Evolutionary conservation across 2,329 filamentous ascomycete genomes (phyloP).

Genomic region (Colletotrichum lentis): DNA sequence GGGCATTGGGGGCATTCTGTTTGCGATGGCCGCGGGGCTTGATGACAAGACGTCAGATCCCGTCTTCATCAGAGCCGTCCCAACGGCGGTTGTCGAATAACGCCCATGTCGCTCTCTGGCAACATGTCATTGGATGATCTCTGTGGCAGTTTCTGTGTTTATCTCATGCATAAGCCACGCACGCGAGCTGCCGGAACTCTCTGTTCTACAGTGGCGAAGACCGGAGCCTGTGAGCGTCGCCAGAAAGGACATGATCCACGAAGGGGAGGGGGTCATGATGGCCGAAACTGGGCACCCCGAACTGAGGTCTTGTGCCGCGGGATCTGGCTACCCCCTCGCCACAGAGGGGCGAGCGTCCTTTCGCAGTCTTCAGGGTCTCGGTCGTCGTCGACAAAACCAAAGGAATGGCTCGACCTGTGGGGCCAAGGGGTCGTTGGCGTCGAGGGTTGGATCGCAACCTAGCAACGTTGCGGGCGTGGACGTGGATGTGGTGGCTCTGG

Average conservation of each 20-base stretch:
- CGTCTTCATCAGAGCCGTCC: neutral
- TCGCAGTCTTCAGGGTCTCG: constrained; percentile 5
- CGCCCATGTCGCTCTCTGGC: neutral
- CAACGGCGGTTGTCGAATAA: neutral
- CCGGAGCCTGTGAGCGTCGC: neutral
- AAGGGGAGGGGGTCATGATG: neutral
- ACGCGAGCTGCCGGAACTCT: neutral
- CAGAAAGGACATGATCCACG: neutral
- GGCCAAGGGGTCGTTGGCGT: constrained; percentile 7
- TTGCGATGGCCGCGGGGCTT: neutral
- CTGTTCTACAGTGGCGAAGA: neutral
- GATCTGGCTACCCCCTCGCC: neutral
- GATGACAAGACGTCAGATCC: neutral
- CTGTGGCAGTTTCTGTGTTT: neutral
- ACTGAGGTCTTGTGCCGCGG: neutral
- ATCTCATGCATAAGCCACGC: neutral
- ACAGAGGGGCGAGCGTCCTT: neutral
- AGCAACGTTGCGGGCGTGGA: neutral
- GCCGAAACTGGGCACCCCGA: no score
- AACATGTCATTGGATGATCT: neutral
- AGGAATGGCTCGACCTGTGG: neutral
- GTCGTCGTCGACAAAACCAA: neutral
- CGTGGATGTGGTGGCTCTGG: neutral
- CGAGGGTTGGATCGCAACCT: neutral
- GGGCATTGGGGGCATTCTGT: neutral